Evolutionary conservation across 2,329 filamentous ascomycete species (phyloP).

Genomic region (Ophiocordyceps unilateralis): DNA sequence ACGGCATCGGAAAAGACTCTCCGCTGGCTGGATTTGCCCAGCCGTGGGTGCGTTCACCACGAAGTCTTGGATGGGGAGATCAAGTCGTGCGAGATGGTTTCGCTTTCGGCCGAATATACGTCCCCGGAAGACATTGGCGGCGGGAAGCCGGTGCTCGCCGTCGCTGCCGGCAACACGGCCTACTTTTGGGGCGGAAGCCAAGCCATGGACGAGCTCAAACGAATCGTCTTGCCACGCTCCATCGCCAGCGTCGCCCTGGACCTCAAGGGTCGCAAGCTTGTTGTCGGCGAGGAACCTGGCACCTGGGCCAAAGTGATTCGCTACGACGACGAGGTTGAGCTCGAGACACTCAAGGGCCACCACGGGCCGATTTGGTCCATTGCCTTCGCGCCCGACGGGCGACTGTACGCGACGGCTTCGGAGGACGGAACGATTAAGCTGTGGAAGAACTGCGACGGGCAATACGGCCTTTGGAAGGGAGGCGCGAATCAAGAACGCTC

Average conservation of each 20-base stretch:
- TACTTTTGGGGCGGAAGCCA: slow-evolving; percentile 75
- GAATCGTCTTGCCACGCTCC: slow-evolving; percentile 62
- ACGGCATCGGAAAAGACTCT: slow-evolving; percentile 86
- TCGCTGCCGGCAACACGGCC: slow-evolving; percentile 84
- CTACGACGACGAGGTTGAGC: slow-evolving; percentile 65
- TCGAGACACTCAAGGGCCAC: slow-evolving; percentile 91
- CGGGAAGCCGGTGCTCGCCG: slow-evolving; percentile 59
- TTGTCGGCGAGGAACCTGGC: slow-evolving; percentile 80
- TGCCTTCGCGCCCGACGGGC: slow-evolving; percentile 86
- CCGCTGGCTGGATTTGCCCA: slow-evolving; percentile 84
- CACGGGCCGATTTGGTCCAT: slow-evolving; percentile 96
- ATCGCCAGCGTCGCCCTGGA: slow-evolving; percentile 85
- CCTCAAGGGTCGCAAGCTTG: slow-evolving; percentile 60
- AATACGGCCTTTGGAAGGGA: slow-evolving; percentile 46
- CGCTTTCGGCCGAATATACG: slow-evolving; percentile 40
- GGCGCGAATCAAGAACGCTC: slow-evolving; percentile 16
- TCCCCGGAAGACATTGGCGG: slow-evolving; percentile 45
- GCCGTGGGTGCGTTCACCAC: slow-evolving; percentile 56
- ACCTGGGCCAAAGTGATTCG: slow-evolving; percentile 95
- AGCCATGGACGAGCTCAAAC: slow-evolving; percentile 60
- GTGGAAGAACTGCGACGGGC: slow-evolving; percentile 54
- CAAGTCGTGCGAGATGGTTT: slow-evolving; percentile 79
- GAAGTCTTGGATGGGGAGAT: slow-evolving; percentile 70
- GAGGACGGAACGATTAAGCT: slow-evolving; percentile 97
- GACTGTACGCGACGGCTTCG: slow-evolving; percentile 87